phyloP scores from a whole-genome alignment of 495 filamentous ascomycete species.

The Clohesyomyces aquaticus region DNA sequence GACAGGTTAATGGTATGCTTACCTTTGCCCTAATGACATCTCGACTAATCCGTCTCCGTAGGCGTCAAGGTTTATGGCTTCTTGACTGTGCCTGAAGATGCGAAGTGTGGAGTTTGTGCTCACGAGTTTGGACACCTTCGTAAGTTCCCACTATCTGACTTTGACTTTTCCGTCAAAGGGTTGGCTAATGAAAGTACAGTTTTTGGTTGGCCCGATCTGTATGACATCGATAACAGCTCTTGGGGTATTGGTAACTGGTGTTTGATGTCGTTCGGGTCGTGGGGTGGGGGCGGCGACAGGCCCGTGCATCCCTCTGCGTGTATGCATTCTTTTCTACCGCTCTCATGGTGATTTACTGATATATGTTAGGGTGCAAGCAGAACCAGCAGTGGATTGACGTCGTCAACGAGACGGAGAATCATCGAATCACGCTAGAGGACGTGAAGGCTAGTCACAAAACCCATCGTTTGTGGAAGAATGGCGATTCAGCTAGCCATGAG shows the following conservation, averaged over 20 bases:
- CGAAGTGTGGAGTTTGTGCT: slow-evolving; percentile 27
- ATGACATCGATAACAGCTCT: slow-evolving; percentile 26
- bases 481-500: slow-evolving; percentile 21
- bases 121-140: slow-evolving; percentile 22
- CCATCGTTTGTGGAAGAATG: slow-evolving; percentile 30
- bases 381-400: slow-evolving; percentile 28
- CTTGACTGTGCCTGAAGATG: slow-evolving; percentile 28
- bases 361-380: slow-evolving; percentile 19
- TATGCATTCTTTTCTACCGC: background rate
- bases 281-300: slow-evolving; percentile 21
- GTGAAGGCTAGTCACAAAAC: slow-evolving; percentile 25
- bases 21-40: background rate
- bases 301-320: slow-evolving; percentile 28
- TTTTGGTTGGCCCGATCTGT: slow-evolving; percentile 32
- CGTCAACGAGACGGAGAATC: slow-evolving; percentile 24
- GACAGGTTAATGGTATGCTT: slow-evolving; percentile 15
- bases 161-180: background rate
- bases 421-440: slow-evolving; percentile 22
- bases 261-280: slow-evolving; percentile 25
- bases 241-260: slow-evolving; percentile 28
- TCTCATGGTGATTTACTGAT: background rate
- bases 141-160: background rate
- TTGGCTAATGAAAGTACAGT: slow-evolving; percentile 1
- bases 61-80: slow-evolving; percentile 25
- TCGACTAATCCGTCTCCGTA: background rate